Conservation (phyloP, 345 rosid species). For the Eucalyptus pauciflora region DNA sequence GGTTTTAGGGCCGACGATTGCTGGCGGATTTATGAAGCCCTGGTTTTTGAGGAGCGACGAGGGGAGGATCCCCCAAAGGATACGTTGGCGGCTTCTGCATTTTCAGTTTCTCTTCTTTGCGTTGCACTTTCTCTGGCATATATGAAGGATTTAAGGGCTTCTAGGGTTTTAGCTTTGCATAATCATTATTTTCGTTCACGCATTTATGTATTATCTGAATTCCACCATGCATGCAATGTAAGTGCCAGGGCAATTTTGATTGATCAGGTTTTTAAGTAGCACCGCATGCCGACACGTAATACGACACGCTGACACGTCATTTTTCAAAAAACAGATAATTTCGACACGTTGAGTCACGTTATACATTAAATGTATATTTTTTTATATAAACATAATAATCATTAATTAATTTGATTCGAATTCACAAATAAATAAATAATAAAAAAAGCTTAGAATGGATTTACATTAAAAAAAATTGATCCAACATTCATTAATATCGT, state of each 20-base stretch:
- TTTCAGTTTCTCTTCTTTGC: constrained; percentile 15
- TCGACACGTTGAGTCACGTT: no score
- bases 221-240: neutral
- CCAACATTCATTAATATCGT: no score
- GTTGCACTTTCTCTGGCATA: neutral
- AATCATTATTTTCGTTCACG: neutral
- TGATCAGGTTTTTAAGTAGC: neutral
- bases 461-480: no score
- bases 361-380: no score
- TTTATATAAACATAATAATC: no score
- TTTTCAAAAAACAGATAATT: no score
- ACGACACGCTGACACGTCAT: rapidly evolving
- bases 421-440: no score
- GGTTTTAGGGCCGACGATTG: neutral
- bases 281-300: rapidly evolving
- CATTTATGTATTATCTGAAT: neutral
- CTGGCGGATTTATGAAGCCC: constrained; percentile 51
- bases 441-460: no score
- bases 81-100: constrained; percentile 3
- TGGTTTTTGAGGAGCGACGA: neutral
- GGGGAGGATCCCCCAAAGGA: constrained; percentile 19
- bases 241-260: neutral
- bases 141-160: neutral
- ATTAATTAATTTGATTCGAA: no score
- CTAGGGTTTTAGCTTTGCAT: neutral